These are phyloP conservation scores for Cyberlindnera petersonii DNA, from an alignment of 805 yeast species.

Conservation along the genomic window DNA sequence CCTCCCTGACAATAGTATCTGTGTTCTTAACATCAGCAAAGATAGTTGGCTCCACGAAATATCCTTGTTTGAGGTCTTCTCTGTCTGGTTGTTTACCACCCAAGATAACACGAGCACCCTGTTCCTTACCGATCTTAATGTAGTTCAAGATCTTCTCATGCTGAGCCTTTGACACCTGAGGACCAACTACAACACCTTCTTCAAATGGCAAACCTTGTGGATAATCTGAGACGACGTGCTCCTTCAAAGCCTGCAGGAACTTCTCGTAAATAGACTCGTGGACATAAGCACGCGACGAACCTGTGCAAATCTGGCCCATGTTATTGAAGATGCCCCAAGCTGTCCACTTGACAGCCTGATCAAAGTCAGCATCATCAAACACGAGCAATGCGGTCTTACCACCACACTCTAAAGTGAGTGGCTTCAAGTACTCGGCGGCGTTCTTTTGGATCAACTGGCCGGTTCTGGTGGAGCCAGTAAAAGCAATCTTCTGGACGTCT, in stretches of 20 bases:
- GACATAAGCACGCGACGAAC: slow-evolving; percentile 56
- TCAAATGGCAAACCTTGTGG: slow-evolving; percentile 44
- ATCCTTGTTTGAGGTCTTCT: slow-evolving; percentile 30
- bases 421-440: slow-evolving; percentile 42
- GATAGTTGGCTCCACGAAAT: slow-evolving; percentile 44
- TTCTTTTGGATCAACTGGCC: slow-evolving; percentile 41
- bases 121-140: slow-evolving; percentile 44
- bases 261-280: slow-evolving; percentile 53
- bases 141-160: slow-evolving; percentile 44
- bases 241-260: slow-evolving; percentile 38
- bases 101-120: slow-evolving; percentile 48
- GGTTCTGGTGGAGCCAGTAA: slow-evolving; percentile 51
- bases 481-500: slow-evolving; percentile 47
- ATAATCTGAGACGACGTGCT: slow-evolving; percentile 33
- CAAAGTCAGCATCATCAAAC: slow-evolving; percentile 45
- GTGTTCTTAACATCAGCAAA: slow-evolving; percentile 40
- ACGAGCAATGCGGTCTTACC: slow-evolving; percentile 48
- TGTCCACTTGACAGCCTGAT: slow-evolving; percentile 48
- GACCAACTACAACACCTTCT: slow-evolving; percentile 44
- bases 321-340: slow-evolving; percentile 54
- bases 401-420: slow-evolving; percentile 49
- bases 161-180: slow-evolving; percentile 50
- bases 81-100: slow-evolving; percentile 40
- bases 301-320: slow-evolving; percentile 63
- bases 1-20: slow-evolving; percentile 43